phyloP scores from a whole-genome alignment of 495 filamentous ascomycete genomes.

The Patellaria atrata region DNA sequence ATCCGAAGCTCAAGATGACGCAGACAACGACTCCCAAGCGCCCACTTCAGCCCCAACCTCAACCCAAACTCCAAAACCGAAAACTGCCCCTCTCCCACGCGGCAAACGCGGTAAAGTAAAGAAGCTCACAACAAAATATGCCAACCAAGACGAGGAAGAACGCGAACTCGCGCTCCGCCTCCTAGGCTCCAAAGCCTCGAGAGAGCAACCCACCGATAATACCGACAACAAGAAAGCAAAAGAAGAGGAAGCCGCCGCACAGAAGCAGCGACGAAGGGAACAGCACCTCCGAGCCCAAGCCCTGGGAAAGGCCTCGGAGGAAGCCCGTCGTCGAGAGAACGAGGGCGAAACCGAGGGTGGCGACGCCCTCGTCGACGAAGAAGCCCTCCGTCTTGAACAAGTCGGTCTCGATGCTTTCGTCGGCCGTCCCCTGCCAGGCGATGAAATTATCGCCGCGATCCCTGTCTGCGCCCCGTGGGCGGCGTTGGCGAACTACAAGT shows the following conservation, averaged over 20 bases:
- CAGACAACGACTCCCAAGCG: constrained; percentile 1
- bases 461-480: constrained; percentile 84
- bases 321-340: constrained; percentile 37
- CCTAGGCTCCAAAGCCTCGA: constrained; percentile 52
- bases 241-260: constrained; percentile 47
- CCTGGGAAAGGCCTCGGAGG: constrained; percentile 47
- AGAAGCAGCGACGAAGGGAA: constrained; percentile 54
- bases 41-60: constrained; percentile 10
- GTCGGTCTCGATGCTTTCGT: constrained; percentile 59
- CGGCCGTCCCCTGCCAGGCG: constrained; percentile 61
- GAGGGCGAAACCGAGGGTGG: constrained; percentile 23
- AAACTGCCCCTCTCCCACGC: constrained; percentile 35
- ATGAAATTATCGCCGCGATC: constrained; percentile 81
- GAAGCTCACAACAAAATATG: constrained; percentile 81
- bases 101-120: constrained; percentile 77
- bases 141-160: constrained; percentile 88
- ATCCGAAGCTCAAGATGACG: neutral
- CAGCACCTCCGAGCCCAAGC: constrained; percentile 61
- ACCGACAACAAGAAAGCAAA: constrained; percentile 35
- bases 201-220: constrained; percentile 37
- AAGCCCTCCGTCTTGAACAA: constrained; percentile 36
- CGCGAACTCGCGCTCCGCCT: constrained; percentile 66
- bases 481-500: constrained; percentile 65
- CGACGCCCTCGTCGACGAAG: constrained; percentile 35
- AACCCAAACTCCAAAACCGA: constrained; percentile 18